These are phyloP conservation scores for Ceratocystis ficicola DNA, from an alignment of 2,329 filamentous ascomycete species.

Conservation along the genomic window DNA sequence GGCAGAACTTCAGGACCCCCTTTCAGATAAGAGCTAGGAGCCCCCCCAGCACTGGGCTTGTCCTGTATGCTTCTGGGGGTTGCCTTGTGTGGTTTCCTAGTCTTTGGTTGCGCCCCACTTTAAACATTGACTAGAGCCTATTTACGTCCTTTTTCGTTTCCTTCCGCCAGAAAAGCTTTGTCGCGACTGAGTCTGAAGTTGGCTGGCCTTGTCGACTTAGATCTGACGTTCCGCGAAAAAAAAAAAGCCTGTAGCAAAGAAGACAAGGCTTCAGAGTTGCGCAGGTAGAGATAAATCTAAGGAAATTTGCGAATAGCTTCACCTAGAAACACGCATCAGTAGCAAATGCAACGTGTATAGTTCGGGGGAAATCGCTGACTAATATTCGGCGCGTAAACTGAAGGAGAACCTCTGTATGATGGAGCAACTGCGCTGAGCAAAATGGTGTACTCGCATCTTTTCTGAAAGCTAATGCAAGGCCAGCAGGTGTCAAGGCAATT, in stretches of 20 bases:
- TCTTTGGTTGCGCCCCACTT: neutral
- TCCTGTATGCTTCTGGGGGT: no score
- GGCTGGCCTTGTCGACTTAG: conserved; percentile 1
- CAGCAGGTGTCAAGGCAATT: neutral
- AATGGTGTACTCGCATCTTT: neutral
- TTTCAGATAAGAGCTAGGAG: neutral
- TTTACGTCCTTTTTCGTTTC: neutral
- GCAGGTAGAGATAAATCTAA: neutral
- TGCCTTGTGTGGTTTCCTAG: neutral
- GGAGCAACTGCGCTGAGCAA: neutral
- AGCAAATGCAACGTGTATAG: neutral
- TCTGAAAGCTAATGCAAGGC: neutral
- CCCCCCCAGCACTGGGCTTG: no score
- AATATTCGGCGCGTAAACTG: neutral
- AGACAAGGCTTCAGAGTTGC: neutral
- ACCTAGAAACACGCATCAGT: neutral
- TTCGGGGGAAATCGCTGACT: neutral
- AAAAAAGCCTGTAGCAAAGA: conserved; percentile 1
- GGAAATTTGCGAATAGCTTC: neutral
- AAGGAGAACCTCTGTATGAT: neutral
- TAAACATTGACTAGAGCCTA: neutral
- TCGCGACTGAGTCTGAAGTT: neutral
- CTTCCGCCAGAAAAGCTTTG: neutral
- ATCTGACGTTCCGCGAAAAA: conserved; percentile 6
- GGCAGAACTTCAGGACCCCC: neutral